phyloP scores from a whole-genome alignment of 331 rosid genomes.

The Rosa hybrid region DNA sequence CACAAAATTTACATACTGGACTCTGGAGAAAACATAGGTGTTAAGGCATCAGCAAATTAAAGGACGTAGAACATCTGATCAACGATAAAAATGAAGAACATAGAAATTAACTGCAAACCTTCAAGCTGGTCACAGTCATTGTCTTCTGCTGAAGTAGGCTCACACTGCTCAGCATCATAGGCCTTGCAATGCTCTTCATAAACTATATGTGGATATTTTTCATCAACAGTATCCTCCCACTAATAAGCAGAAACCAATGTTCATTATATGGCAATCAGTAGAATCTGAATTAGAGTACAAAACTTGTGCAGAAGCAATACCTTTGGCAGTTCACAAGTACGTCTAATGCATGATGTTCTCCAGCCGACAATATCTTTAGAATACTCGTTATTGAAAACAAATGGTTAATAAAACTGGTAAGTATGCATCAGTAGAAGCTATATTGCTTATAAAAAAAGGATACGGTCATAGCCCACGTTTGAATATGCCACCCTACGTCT shows the following conservation, averaged over 20 bases:
- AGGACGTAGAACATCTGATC: background rate
- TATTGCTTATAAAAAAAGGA: conserved; percentile 43
- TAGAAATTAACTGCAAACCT: conserved; percentile 46
- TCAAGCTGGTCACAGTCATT: conserved; percentile 64
- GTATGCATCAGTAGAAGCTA: conserved; percentile 7
- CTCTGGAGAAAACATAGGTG: background rate
- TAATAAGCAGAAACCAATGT: conserved; percentile 33
- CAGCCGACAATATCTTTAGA: conserved; percentile 89
- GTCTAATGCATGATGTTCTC: conserved; percentile 93
- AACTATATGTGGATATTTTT: conserved; percentile 89
- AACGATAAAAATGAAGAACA: conserved; percentile 1
- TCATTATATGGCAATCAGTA: conserved; percentile 15
- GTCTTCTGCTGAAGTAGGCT: conserved; percentile 37
- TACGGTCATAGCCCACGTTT: conserved; percentile 90
- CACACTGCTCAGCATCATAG: conserved; percentile 62
- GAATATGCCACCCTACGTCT: conserved; percentile 79
- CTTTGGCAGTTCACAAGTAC: conserved; percentile 81
- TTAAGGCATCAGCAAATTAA: background rate
- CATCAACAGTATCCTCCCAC: conserved; percentile 83
- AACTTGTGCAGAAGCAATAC: conserved; percentile 39
- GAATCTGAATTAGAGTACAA: conserved; percentile 19
- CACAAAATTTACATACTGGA: background rate
- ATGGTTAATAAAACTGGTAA: background rate
- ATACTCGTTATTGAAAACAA: conserved; percentile 43
- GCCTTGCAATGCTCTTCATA: conserved; percentile 95